These are phyloP conservation scores for Favolaschia claudopus DNA, from an alignment of 768 basidiomycete genomes.

Conservation along the genomic window DNA sequence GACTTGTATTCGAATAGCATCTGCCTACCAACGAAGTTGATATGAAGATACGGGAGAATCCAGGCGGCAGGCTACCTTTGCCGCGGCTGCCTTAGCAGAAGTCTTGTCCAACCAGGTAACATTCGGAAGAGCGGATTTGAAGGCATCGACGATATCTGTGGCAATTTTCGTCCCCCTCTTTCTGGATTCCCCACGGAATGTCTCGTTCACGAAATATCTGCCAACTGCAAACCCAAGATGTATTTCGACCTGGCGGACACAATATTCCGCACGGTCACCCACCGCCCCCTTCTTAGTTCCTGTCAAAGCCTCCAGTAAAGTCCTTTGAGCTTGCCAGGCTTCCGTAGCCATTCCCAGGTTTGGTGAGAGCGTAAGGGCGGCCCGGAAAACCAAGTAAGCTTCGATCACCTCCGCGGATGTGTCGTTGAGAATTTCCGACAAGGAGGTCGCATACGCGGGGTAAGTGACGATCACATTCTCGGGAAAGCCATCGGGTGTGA, in stretches of 20 bases:
- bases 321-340: constrained; percentile 78
- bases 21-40: constrained; percentile 62
- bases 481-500: constrained; percentile 80
- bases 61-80: too few relatives aligned
- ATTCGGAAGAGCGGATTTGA: constrained; percentile 75
- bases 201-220: constrained; percentile 86
- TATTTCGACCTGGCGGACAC: constrained; percentile 73
- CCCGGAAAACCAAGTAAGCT: constrained; percentile 85
- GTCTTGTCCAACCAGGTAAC: constrained; percentile 93
- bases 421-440: constrained; percentile 72
- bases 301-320: constrained; percentile 72
- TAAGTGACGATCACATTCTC: constrained; percentile 82
- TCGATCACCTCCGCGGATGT: constrained; percentile 79
- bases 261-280: constrained; percentile 85
- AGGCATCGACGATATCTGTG: constrained; percentile 79
- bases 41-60: constrained; percentile 6
- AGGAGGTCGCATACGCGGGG: constrained; percentile 73
- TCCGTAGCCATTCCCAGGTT: constrained; percentile 79
- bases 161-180: constrained; percentile 86
- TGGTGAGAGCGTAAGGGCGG: constrained; percentile 71
- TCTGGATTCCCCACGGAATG: constrained; percentile 83
- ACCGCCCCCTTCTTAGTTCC: constrained; percentile 90
- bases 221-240: constrained; percentile 91
- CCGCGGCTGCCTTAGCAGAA: constrained; percentile 81
- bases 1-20: constrained; percentile 87